A percentile compares a stretch with the other conserved stretches of the same genome.
Conservation (phyloP, 2,329 filamentous ascomycete genomes). For the Falciphora oryzae region DNA sequence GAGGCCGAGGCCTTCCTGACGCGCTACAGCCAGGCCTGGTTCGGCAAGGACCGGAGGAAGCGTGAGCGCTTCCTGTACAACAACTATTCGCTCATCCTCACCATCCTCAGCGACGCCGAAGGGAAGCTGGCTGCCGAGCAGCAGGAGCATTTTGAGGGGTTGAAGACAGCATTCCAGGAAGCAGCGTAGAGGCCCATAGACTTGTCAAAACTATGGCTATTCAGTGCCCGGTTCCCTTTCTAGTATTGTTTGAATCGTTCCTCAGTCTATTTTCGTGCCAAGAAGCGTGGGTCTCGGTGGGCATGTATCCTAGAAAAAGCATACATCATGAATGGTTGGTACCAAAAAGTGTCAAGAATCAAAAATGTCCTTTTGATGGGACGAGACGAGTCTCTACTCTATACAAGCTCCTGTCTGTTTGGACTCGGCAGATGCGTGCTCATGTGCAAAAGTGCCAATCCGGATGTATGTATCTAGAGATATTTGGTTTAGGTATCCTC, state of each 20-base stretch:
- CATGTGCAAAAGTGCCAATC: background rate
- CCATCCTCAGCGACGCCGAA: conserved; percentile 75
- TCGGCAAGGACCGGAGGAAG: conserved; percentile 70
- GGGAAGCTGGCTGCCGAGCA: conserved; percentile 72
- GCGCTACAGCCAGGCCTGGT: conserved; percentile 63
- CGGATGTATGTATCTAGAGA: no score
- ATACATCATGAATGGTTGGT: background rate
- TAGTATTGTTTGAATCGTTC: background rate
- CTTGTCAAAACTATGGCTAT: background rate
- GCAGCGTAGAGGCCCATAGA: conserved; percentile 21
- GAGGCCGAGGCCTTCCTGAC: conserved; percentile 82
- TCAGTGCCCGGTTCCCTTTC: background rate
- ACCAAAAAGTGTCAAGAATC: background rate
- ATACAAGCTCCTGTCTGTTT: background rate
- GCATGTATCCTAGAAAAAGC: background rate
- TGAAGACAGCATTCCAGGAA: conserved; percentile 56
- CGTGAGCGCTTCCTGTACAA: conserved; percentile 86
- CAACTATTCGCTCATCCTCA: conserved; percentile 91
- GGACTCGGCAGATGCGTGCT: no score
- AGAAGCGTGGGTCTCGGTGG: background rate
- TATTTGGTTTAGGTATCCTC: background rate
- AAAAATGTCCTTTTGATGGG: background rate
- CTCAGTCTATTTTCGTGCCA: background rate
- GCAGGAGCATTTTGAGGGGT: conserved; percentile 64
- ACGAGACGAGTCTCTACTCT: background rate